These are phyloP conservation scores for Murraya koenigii DNA, from an alignment of 345 rosid genomes.

Conservation along the genomic window DNA sequence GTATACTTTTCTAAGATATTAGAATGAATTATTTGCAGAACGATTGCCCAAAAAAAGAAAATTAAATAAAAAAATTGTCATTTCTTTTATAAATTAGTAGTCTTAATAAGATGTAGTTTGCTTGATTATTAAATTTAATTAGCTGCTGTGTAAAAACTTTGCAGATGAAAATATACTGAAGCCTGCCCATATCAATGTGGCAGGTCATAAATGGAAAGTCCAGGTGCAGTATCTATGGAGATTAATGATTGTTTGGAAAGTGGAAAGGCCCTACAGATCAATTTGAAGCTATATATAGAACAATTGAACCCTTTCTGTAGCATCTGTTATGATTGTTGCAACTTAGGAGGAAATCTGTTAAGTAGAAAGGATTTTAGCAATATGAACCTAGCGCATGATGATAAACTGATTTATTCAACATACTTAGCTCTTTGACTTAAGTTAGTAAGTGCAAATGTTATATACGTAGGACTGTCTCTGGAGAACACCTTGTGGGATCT, in stretches of 20 bases:
- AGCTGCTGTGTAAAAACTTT: conserved; percentile 5
- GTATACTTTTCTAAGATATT: not conserved
- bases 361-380: not conserved
- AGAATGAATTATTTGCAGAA: not conserved
- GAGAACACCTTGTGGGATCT: not conserved
- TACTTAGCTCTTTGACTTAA: too few species aligned
- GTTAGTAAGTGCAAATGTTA: not conserved
- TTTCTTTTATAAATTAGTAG: not conserved
- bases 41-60: not conserved
- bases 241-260: conserved; percentile 17
- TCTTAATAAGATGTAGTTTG: not conserved
- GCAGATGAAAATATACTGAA: conserved; percentile 8
- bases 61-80: not conserved
- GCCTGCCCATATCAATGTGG: conserved; percentile 17
- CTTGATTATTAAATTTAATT: conserved; percentile 1
- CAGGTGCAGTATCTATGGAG: conserved; percentile 1
- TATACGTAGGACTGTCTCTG: not conserved
- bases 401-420: not conserved
- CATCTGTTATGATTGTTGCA: not conserved
- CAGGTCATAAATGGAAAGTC: conserved; percentile 13
- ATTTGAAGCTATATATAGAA: not conserved
- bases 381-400: not conserved
- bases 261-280: not conserved
- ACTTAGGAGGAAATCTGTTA: not conserved
- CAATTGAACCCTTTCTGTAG: not conserved